Percentiles rank a stretch among this genome's conserved stretches.
These are phyloP conservation scores for Quercus wislizeni DNA, from an alignment of 306 rosid genomes.

Conservation along the genomic window DNA sequence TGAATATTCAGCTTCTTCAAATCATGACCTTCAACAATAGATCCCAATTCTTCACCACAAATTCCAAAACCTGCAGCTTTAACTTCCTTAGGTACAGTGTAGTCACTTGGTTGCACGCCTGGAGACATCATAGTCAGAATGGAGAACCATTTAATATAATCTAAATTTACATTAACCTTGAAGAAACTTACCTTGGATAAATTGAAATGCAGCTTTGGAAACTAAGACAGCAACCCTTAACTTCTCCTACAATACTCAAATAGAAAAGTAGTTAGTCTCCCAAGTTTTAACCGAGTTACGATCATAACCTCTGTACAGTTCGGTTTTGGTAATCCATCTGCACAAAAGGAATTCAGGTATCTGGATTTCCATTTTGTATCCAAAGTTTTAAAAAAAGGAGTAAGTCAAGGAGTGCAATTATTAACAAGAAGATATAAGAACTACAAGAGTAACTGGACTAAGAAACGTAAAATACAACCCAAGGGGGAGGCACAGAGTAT, in stretches of 20 bases:
- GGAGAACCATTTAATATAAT: not conserved
- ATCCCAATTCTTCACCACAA: conserved; percentile 85
- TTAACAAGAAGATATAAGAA: not conserved
- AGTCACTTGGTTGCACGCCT: conserved; percentile 65
- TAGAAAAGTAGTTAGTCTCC: not conserved
- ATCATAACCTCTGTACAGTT: not conserved
- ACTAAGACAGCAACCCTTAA: conserved; percentile 78
- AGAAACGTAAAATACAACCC: not conserved
- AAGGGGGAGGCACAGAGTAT: not conserved
- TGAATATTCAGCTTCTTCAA: no score
- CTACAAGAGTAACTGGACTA: not conserved
- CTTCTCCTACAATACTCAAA: conserved; percentile 62
- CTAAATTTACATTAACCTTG: no score
- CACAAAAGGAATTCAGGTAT: not conserved
- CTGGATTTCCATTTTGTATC: not conserved
- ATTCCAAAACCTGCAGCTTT: conserved; percentile 75
- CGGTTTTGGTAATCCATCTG: not conserved
- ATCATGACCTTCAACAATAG: conserved; percentile 50
- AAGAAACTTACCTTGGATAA: conserved; percentile 48
- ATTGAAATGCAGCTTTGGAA: conserved; percentile 86
- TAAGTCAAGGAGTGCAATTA: not conserved
- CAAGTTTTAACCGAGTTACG: not conserved
- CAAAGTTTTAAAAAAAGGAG: not conserved
- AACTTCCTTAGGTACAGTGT: conserved; percentile 61
- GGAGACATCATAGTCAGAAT: conserved; percentile 20